These are phyloP conservation scores for Puya raimondii DNA, from an alignment of 176 grass and related monocot genomes.

Conservation along the genomic window DNA sequence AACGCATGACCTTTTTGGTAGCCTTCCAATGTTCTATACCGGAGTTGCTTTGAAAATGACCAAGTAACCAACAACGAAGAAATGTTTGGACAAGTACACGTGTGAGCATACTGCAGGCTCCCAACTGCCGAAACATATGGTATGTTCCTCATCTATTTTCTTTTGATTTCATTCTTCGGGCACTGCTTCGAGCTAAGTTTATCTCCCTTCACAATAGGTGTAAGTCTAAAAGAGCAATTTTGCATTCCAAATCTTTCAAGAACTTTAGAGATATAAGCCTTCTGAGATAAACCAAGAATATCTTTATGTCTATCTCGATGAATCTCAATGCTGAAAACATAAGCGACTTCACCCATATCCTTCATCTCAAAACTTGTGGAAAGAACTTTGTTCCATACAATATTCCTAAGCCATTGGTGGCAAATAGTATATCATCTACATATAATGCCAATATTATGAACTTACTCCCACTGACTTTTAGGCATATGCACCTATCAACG, in stretches of 20 bases:
- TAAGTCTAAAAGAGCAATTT: background rate
- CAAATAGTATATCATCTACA: background rate
- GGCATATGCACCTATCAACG: background rate
- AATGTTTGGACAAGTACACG: background rate
- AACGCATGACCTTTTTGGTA: no score
- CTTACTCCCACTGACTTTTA: background rate
- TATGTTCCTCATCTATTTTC: background rate
- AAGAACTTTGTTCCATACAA: background rate
- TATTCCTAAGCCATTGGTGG: background rate
- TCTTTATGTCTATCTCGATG: background rate
- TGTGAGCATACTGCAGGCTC: slow-evolving; percentile 9
- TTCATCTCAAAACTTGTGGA: background rate
- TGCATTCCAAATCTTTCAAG: background rate
- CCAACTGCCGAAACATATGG: background rate
- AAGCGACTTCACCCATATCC: background rate
- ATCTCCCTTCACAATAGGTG: background rate
- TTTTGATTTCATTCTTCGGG: background rate
- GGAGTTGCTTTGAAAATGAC: no score
- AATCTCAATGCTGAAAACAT: background rate
- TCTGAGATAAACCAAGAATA: background rate
- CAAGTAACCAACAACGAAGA: background rate
- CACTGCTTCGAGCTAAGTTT: background rate
- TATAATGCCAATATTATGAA: background rate
- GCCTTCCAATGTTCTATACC: no score
- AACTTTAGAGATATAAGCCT: background rate